Evolutionary conservation across 306 rosid species (phyloP), one percentile per base, ranked within the genome.

Genomic region (Cajanus cajan): DNA sequence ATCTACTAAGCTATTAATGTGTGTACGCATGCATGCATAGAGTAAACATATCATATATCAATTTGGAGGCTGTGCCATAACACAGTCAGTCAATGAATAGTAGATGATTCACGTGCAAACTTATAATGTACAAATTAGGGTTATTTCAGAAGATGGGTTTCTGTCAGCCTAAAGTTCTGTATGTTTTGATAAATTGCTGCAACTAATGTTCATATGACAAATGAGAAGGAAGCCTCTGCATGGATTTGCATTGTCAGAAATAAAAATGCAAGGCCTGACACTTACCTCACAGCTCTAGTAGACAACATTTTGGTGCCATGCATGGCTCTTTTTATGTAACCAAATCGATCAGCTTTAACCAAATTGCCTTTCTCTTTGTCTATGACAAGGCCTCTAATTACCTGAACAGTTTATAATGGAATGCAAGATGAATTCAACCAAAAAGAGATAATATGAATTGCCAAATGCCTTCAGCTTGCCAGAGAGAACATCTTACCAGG

Each of bases 341-440:
- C 98, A 85, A 95, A 95, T 58, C 98, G 94, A 82, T 95, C 98
- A 74, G 98, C 89, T 88, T 92, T 95, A 52, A 95, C 98, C 86
- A 95, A 86, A 85, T 95, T 95, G 54, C 98, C 98, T 71, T 82
- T 92, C 84, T 90, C 97, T 87, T 92, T 95, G 89, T 95, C 98
- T 82, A 95, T 92, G 74, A 95, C 98, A 58, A 95, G 98, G 80
- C 98, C 98, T 84, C 98, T 90, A 77, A 95, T 95, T 55, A 95
- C 98, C 98, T 94, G 83, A 22, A 78, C 78, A 85, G 68, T 85
- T 78, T 43, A 75, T 45, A 71, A 70, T 14, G 72, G 47, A 74
- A 74, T 50, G 31, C 44, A 68, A 55, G 34, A 52, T 83, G 64
- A 72, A 39, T 74, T 25, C 51, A 80, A 69, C 68, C 51, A 37